phyloP scores from a whole-genome alignment of 345 rosid species.

The Brassica juncea region DNA sequence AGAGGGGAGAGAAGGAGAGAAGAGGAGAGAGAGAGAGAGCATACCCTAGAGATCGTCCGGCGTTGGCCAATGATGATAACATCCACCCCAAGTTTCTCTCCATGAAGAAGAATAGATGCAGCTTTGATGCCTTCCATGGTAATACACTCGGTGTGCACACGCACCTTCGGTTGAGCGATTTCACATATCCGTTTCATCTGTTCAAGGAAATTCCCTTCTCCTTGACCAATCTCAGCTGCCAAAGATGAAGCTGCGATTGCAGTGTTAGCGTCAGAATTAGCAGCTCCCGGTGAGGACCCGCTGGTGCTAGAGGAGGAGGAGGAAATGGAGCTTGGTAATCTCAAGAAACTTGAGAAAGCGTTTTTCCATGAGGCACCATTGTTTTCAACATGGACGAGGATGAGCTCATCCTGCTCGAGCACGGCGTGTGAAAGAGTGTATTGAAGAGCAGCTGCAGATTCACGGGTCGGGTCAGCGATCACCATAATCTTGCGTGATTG shows the following conservation, averaged over 20 bases:
- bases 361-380: constrained; percentile 50
- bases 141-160: constrained; percentile 41
- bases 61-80: constrained; percentile 72
- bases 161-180: constrained; percentile 59
- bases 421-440: constrained; percentile 68
- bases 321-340: constrained; percentile 36
- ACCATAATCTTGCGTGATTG: constrained; percentile 64
- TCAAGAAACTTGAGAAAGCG: constrained; percentile 56
- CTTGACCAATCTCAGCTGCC: constrained; percentile 41
- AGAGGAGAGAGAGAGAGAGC: not conserved
- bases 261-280: not conserved
- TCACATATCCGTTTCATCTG: constrained; percentile 67
- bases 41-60: constrained; percentile 69
- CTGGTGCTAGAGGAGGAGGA: constrained; percentile 19
- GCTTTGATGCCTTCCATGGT: constrained; percentile 61
- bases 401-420: constrained; percentile 64
- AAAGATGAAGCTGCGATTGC: constrained; percentile 1
- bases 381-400: constrained; percentile 58
- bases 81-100: constrained; percentile 54
- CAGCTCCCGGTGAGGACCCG: constrained; percentile 1
- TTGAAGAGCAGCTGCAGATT: constrained; percentile 72
- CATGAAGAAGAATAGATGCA: constrained; percentile 49
- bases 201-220: constrained; percentile 58
- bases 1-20: too few species aligned
- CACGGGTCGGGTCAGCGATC: constrained; percentile 67